Evolutionary conservation across 2,329 filamentous ascomycete species (phyloP).

Genomic region (Corinectria fuckeliana): DNA sequence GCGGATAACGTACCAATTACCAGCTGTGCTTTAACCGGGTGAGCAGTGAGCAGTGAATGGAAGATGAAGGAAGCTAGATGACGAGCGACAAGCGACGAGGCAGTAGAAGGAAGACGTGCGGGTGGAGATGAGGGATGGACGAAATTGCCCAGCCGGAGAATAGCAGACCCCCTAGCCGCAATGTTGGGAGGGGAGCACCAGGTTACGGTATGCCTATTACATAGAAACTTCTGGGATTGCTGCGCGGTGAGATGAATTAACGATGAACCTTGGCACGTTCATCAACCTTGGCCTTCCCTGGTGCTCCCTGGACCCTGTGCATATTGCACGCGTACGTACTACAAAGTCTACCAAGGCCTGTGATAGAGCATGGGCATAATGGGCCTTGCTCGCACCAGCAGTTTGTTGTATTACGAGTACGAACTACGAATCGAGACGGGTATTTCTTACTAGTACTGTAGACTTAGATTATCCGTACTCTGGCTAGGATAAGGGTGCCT

Average conservation of each 20-base stretch:
- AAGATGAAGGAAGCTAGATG: conserved; percentile 20
- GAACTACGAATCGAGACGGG: background rate
- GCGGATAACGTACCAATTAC: conserved; percentile 3
- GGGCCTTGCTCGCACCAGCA: background rate
- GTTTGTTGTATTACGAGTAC: background rate
- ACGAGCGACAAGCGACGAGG: conserved; percentile 1
- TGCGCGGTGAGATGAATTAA: background rate
- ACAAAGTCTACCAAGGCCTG: background rate
- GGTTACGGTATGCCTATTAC: no score
- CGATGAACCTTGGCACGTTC: no score
- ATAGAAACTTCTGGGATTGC: background rate
- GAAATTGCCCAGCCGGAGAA: conserved; percentile 33
- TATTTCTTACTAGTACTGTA: background rate
- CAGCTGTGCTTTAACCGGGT: background rate
- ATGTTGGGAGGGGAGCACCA: background rate
- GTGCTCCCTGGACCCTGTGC: no score
- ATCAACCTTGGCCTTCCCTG: no score
- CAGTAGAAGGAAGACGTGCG: conserved; percentile 14
- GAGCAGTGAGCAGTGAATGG: background rate
- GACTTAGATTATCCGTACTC: no score
- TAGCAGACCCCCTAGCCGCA: conserved; percentile 18
- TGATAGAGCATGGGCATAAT: background rate
- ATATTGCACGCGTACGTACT: no score
- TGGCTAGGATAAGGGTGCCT: no score
- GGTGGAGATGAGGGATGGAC: conserved; percentile 35